Evolutionary conservation across 228 moss, liverwort and hornwort genomes (phyloP), one percentile per base, ranked within the genome.

Genomic region (Sphagnum magellanicum): DNA sequence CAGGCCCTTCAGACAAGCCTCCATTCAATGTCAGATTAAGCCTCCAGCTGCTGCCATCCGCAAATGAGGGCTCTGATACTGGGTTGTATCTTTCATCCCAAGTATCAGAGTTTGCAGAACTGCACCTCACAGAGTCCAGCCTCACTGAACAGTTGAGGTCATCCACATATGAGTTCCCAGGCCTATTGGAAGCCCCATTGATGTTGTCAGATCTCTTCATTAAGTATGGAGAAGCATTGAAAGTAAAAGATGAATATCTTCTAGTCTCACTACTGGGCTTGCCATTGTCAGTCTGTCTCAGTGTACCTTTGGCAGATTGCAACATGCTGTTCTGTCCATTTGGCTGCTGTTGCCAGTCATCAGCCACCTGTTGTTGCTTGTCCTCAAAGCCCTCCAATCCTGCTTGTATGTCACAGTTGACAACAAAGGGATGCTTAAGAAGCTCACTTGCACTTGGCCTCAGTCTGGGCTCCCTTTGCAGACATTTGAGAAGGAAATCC

Each of bases 381-480:
- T 75, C 79, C 71, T 84, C 85, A 5, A 79, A 73, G 10, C 72
- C 52, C 48, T 79, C 79, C 77, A 68, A 74, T 60, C 71, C 79
- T 17, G 70, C 63, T 60, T 75, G 74, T 53, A 58, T 63, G 66
- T 79, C 84, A 71, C 78, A 72, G 59, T 76, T 79, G 61, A 76
- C 81, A 63, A 84, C 81, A 68, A 84, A 88, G 52, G 84, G 79
- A 72, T 88, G 88, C 87, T 91, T 86, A 63, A 88, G 77, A 76
- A 92, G 93, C 50, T 91, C 89, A 50, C 78, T 78, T 65, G 92
- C 96, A 74, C 84, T 86, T 11, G 91, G 92, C 78, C 92, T 75
- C 78, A 83, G 77, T 74, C 79, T 84, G 47, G 96, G 96, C 73
- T 96, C 92, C 64, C 96, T 89, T 84, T 96, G 92, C 51, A 96